A percentile compares a stretch with the other conserved stretches of the same genome.
phyloP scores from a whole-genome alignment of 2,329 filamentous ascomycete genomes.

The Clonostachys sp. region DNA sequence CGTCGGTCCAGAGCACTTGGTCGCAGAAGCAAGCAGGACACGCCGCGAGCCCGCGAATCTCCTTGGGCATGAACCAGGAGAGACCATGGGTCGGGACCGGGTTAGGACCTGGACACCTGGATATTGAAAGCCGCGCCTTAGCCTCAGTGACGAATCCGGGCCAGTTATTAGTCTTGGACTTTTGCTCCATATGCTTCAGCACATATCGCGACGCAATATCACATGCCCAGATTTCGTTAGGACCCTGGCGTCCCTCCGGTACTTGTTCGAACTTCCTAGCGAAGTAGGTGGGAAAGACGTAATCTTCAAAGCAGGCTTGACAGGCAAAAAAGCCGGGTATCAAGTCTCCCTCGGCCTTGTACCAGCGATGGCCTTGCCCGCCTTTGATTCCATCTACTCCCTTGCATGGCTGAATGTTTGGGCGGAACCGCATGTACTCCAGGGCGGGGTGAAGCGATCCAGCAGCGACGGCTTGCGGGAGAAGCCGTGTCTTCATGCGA shows the following conservation, averaged over 20 bases:
- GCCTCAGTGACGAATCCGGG: conserved; percentile 20
- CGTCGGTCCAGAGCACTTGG: conserved; percentile 19
- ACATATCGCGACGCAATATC: conserved; percentile 12
- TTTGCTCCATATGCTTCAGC: conserved; percentile 16
- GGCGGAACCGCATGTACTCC: neutral
- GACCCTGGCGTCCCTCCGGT: neutral
- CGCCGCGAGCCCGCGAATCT: conserved; percentile 16
- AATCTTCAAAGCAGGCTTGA: neutral
- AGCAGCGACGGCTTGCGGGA: neutral
- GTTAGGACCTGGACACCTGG: conserved; percentile 16
- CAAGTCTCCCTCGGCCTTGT: neutral
- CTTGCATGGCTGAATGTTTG: neutral
- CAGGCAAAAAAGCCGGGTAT: neutral
- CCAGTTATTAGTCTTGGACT: conserved; percentile 20
- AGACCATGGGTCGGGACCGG: conserved; percentile 11
- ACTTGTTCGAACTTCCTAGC: neutral
- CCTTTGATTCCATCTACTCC: neutral
- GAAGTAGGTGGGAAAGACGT: neutral
- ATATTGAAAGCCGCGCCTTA: conserved; percentile 14
- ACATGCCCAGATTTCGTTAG: neutral
- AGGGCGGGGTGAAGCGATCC: neutral
- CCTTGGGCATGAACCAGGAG: conserved; percentile 23
- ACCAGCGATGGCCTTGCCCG: neutral
- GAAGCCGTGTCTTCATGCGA: neutral
- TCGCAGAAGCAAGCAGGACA: conserved; percentile 32